These are phyloP conservation scores for Elaeis oleifera DNA, from an alignment of 202 grass and related monocot species.

Conservation along the genomic window DNA sequence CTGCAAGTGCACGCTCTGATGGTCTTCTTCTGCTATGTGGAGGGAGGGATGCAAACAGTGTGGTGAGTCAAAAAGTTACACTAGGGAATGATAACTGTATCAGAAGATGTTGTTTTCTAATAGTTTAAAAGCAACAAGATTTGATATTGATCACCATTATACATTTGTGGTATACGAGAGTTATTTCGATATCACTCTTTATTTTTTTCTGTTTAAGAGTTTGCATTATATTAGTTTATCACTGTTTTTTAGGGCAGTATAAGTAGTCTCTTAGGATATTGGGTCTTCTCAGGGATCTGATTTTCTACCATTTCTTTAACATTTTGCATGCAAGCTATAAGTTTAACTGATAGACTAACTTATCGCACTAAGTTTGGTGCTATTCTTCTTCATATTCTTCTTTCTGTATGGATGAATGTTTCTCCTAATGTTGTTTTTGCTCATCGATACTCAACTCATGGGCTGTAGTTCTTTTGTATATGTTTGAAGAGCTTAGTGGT, in stretches of 20 bases:
- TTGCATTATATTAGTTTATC: not conserved
- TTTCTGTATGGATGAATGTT: too few relatives aligned
- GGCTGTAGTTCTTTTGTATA: too few relatives aligned
- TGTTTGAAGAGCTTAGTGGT: too few relatives aligned
- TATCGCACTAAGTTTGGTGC: too few relatives aligned
- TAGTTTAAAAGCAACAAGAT: not conserved
- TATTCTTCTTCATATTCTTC: too few relatives aligned
- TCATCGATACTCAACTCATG: too few relatives aligned
- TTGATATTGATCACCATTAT: too few relatives aligned
- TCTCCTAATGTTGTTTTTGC: too few relatives aligned
- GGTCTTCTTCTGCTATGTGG: slow-evolving; percentile 97
- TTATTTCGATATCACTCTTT: not conserved
- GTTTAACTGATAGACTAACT: too few relatives aligned
- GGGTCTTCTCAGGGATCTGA: too few relatives aligned
- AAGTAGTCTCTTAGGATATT: not conserved
- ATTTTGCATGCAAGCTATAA: too few relatives aligned
- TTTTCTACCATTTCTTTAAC: too few relatives aligned
- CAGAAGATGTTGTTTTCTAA: slow-evolving; percentile 1
- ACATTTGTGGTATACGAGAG: not conserved
- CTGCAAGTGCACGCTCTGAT: slow-evolving; percentile 98
- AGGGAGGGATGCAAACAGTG: slow-evolving; percentile 92
- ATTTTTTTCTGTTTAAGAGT: not conserved
- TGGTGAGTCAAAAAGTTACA: slow-evolving; percentile 38
- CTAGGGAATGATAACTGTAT: slow-evolving; percentile 5
- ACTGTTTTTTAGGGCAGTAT: not conserved